Percentiles rank a stretch among this genome's conserved stretches.
Conservation (phyloP, 768 basidiomycete genomes). For the Mycena filopes region DNA sequence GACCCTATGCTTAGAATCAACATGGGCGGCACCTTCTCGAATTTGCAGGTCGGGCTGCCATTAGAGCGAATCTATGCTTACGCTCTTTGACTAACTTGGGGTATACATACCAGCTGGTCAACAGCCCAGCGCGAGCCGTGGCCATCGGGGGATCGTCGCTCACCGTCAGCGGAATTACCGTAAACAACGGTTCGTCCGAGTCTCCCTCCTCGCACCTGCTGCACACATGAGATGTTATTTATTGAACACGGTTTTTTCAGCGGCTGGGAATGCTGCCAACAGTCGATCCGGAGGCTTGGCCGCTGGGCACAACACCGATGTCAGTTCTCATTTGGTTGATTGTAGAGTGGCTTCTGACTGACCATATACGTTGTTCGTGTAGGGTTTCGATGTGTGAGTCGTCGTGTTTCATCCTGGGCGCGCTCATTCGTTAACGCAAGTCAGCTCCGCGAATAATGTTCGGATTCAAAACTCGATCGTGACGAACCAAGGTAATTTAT, state of each 20-base stretch:
- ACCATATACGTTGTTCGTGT: conserved; percentile 27
- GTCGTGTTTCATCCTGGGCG: no score
- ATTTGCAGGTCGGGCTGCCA: conserved; percentile 11
- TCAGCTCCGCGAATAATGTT: conserved; percentile 31
- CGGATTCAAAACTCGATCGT: conserved; percentile 23
- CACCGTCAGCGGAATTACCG: conserved; percentile 27
- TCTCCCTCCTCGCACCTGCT: no score
- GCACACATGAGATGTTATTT: no score
- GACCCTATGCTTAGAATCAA: conserved; percentile 24
- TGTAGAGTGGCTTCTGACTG: no score
- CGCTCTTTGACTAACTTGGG: background rate
- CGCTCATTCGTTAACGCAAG: no score
- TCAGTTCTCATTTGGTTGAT: no score
- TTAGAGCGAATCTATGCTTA: no score
- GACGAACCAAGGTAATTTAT: conserved; percentile 30
- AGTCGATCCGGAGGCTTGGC: conserved; percentile 31
- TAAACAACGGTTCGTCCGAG: conserved; percentile 29
- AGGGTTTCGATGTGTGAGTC: no score
- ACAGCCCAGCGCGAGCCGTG: conserved; percentile 28
- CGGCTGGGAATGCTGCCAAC: conserved; percentile 20
- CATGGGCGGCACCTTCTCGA: conserved; percentile 31
- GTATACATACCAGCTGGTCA: conserved; percentile 20
- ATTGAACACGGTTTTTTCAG: conserved; percentile 5
- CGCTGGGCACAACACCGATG: conserved; percentile 35
- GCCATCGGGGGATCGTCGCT: conserved; percentile 24